Base-by-base conservation (phyloP, 306 rosid species). In the Glycyrrhiza uralensis region DNA sequence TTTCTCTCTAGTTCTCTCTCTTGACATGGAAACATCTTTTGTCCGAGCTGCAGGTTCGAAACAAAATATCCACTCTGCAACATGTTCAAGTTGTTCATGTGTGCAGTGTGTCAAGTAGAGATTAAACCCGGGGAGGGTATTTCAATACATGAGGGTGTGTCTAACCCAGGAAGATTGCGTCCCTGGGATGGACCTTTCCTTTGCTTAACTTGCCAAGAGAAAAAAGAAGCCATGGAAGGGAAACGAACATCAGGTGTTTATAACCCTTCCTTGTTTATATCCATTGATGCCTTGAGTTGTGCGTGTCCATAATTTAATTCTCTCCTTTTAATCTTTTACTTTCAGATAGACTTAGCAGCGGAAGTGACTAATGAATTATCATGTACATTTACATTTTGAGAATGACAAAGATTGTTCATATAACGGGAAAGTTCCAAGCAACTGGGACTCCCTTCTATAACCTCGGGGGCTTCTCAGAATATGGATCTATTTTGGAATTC, bases 131-230 rank as follows among this genome's bases (percentile, higher is more conserved):
- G 97, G 35, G 93, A 92, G 79, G 99, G 99, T 39, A 81, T 95
- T 81, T 92, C 99, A 14, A 86, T 95, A 74, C 92, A 89, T 58
- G 87, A 81, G 28, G 93, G 89, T 41, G 85, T 84, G 1, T 47
- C 82, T 42, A 81, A 84, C 69, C 69, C 84, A 2, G 84, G 78
- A 66, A 92, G 80, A 81, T 60, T 86, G 78, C 96, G 99, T 17
- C 96, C 96, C 17, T 95, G 99, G 97, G 99, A 95, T 60, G 99
- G 99, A 67, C 99, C 99, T 64, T 95, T 95, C 83, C 90, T 95
- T 60, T 95, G 99, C 74, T 33, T 7, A 35, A 87, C 96, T 88
- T 95, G 99, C 82, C 97, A 92, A 77, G 96, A 82, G 78, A 95
- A 95, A 85, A 92, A 89, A 86, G 97, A 88, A 78, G 99, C 99